These are phyloP conservation scores for Boeremia lycopersici DNA, from an alignment of 2,329 filamentous ascomycete genomes.

Conservation along the genomic window DNA sequence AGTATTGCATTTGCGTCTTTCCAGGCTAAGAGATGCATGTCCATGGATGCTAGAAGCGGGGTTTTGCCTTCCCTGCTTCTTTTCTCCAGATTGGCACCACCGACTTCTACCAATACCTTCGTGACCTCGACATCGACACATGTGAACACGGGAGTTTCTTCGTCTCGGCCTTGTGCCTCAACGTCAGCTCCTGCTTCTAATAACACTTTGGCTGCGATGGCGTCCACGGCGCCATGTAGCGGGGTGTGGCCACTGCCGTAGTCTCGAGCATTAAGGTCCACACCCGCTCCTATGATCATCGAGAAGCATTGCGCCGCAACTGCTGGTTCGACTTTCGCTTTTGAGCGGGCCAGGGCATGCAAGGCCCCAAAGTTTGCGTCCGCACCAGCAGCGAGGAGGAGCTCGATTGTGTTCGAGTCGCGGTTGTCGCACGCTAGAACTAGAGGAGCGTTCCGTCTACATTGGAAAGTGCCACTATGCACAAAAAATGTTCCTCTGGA, in stretches of 20 bases:
- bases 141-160: not conserved
- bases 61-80: not conserved
- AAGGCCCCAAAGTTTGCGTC: not conserved
- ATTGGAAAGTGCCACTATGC: not conserved
- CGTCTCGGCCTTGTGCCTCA: not conserved
- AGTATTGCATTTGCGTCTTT: not conserved
- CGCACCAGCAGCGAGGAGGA: not conserved
- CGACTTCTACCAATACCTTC: not conserved
- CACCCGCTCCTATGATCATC: not conserved
- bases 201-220: not conserved
- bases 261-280: not conserved
- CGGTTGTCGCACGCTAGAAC: not conserved
- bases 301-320: not conserved
- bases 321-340: not conserved
- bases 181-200: not conserved
- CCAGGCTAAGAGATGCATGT: not conserved
- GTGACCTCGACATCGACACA: not conserved
- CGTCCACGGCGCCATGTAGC: not conserved
- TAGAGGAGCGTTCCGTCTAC: not conserved
- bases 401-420: not conserved
- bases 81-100: not conserved
- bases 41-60: not conserved
- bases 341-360: not conserved
- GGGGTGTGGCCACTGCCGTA: not conserved
- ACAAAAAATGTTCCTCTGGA: not conserved